phyloP scores from a whole-genome alignment of 306 rosid species.

The Cyclanthera cordifolia region DNA sequence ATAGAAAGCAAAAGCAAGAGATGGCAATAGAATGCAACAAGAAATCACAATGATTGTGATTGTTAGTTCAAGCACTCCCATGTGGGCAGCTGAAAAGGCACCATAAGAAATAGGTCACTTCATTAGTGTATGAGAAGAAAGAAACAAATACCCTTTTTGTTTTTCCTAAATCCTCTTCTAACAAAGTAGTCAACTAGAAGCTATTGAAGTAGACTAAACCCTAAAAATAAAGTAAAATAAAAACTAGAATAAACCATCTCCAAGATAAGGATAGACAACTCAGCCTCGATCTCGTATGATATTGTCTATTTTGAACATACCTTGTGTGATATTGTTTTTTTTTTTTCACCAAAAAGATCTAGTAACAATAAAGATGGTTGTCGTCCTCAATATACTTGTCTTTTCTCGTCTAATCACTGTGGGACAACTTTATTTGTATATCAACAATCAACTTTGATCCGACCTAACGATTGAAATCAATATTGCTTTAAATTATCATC shows the following conservation, averaged over 20 bases:
- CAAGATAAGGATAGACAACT: too few relatives aligned
- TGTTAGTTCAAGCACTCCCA: constrained; percentile 3
- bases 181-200: background rate
- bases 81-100: constrained; percentile 9
- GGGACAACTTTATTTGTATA: too few relatives aligned
- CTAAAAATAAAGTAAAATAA: background rate
- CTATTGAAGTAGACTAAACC: background rate
- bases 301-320: too few relatives aligned
- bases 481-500: background rate
- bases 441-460: background rate
- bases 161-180: background rate
- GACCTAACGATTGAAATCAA: background rate
- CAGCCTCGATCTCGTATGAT: too few relatives aligned
- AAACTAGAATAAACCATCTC: background rate
- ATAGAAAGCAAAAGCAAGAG: too few relatives aligned
- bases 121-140: background rate
- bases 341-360: too few relatives aligned
- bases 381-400: too few relatives aligned
- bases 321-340: too few relatives aligned
- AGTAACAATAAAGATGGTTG: too few relatives aligned
- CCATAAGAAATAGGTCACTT: constrained; percentile 5
- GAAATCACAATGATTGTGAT: constrained; percentile 5
- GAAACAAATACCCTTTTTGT: background rate
- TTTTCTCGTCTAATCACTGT: too few relatives aligned
- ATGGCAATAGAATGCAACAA: background rate